Evolutionary conservation across 2,329 filamentous ascomycete genomes (phyloP).

Genomic region (Hymenoscyphus repandus): DNA sequence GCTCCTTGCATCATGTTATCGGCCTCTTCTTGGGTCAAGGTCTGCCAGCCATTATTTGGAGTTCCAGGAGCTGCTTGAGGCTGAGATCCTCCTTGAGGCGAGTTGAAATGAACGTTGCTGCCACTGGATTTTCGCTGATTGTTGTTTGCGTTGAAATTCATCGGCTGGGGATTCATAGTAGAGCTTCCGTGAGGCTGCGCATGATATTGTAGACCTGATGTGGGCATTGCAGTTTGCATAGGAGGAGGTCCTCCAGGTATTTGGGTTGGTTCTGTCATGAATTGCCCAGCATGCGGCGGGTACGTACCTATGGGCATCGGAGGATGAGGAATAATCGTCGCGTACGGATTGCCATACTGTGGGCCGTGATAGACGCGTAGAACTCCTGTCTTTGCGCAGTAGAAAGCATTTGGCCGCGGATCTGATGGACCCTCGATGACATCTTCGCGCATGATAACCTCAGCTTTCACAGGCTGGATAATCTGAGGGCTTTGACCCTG

Average conservation of each 20-base stretch:
- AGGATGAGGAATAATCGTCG: constrained; percentile 41
- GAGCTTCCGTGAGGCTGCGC: background rate
- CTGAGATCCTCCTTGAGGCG: background rate
- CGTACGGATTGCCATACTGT: constrained; percentile 46
- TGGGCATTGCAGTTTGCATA: constrained; percentile 1
- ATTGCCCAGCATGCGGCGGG: constrained; percentile 18
- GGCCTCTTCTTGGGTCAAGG: background rate
- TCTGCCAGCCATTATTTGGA: constrained; percentile 3
- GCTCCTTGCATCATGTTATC: background rate
- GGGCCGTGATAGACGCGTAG: constrained; percentile 54
- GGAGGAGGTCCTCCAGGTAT: constrained; percentile 10
- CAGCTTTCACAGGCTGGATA: constrained; percentile 42
- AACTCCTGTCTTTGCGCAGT: constrained; percentile 46
- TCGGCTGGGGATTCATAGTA: background rate
- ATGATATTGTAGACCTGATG: background rate
- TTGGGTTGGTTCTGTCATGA: constrained; percentile 32
- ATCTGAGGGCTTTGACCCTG: constrained; percentile 32
- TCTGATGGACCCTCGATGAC: constrained; percentile 47
- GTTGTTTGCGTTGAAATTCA: background rate
- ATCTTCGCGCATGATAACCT: constrained; percentile 51
- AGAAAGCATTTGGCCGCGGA: constrained; percentile 55
- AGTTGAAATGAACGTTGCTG: background rate
- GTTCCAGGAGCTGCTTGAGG: background rate
- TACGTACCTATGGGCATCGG: constrained; percentile 37
- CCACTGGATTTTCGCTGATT: background rate